A percentile compares a stretch with the other conserved stretches of the same genome.
Evolutionary conservation across 225 moss, liverwort and hornwort species (phyloP).

Genomic region (Neckera pumila): DNA sequence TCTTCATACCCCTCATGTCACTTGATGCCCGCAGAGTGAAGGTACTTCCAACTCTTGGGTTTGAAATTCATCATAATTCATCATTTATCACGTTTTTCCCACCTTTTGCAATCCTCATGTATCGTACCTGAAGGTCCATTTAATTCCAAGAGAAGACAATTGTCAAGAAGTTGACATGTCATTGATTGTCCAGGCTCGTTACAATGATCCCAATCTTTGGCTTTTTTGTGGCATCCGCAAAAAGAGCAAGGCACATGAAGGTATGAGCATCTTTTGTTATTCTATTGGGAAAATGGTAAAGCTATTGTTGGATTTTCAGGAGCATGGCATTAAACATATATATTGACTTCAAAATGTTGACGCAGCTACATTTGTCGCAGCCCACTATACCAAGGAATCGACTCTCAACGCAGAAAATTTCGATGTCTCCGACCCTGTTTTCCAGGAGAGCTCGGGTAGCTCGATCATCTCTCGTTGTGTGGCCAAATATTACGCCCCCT

Average conservation of each 20-base stretch:
- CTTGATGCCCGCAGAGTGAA: constrained; percentile 84
- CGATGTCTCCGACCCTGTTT: constrained; percentile 51
- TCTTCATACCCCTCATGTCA: constrained; percentile 94
- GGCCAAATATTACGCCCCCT: constrained; percentile 68
- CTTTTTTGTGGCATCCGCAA: constrained; percentile 57
- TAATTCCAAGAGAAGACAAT: not conserved
- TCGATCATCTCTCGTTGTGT: constrained; percentile 73
- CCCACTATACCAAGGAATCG: constrained; percentile 33
- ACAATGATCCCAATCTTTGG: constrained; percentile 88
- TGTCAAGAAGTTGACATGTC: not conserved
- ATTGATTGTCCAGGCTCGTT: constrained; percentile 39
- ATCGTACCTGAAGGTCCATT: not conserved
- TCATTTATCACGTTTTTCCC: too few relatives aligned
- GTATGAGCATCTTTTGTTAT: not conserved
- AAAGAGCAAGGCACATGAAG: constrained; percentile 27
- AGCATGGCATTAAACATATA: too few relatives aligned
- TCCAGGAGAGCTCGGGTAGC: constrained; percentile 77
- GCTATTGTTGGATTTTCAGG: not conserved
- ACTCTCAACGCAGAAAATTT: constrained; percentile 6
- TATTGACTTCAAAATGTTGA: not conserved
- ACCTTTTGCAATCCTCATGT: not conserved
- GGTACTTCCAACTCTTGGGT: constrained; percentile 12
- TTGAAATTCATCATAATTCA: not conserved
- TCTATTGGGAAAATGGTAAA: not conserved
- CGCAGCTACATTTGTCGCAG: constrained; percentile 17